Evolutionary conservation across 2,329 filamentous ascomycete species (phyloP).

Genomic region (Pseudopithomyces maydicus): DNA sequence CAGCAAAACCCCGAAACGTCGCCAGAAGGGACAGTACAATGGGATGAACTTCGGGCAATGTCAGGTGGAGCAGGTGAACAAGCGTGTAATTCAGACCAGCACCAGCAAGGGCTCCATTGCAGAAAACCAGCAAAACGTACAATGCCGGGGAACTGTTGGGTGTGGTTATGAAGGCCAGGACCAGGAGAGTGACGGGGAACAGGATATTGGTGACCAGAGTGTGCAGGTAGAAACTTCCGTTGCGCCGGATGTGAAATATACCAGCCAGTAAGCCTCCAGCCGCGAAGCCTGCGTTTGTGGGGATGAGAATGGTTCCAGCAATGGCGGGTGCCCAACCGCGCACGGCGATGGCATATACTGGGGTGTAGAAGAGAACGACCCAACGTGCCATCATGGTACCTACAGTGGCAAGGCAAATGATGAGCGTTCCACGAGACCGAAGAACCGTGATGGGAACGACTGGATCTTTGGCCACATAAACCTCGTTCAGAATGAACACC

Average conservation of each 20-base stretch:
- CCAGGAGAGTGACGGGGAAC: constrained; percentile 65
- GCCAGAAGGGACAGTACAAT: constrained; percentile 76
- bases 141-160: constrained; percentile 55
- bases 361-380: constrained; percentile 80
- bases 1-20: constrained; percentile 82
- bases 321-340: constrained; percentile 70
- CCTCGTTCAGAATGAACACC: constrained; percentile 65
- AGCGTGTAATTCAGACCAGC: constrained; percentile 80
- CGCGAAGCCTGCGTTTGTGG: constrained; percentile 81
- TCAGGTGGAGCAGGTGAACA: constrained; percentile 78
- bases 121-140: constrained; percentile 67
- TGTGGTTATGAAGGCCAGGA: constrained; percentile 62
- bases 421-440: constrained; percentile 69
- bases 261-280: constrained; percentile 75
- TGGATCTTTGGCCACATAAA: constrained; percentile 67
- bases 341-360: constrained; percentile 79
- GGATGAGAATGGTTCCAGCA: constrained; percentile 77
- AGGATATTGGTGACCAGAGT: constrained; percentile 64
- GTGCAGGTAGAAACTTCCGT: constrained; percentile 73
- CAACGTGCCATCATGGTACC: constrained; percentile 82
- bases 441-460: constrained; percentile 76
- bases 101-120: constrained; percentile 75
- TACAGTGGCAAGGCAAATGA: constrained; percentile 76
- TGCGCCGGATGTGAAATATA: constrained; percentile 73
- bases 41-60: constrained; percentile 69